Base-by-base conservation (phyloP, 768 basidiomycete species). In the Artomyces pyxidatus region DNA sequence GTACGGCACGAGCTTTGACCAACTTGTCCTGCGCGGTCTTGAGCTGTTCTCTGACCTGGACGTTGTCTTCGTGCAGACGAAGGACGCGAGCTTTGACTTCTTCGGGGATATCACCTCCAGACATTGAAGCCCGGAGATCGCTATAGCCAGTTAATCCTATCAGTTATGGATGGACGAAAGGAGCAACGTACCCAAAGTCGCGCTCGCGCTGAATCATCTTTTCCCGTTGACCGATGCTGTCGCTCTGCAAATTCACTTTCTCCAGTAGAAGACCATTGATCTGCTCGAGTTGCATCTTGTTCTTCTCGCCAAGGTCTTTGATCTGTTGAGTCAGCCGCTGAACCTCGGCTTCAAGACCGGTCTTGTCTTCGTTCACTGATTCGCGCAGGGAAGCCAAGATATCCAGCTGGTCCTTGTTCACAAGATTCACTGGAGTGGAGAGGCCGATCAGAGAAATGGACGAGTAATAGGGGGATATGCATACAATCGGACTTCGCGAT, bases 401-500 rank as follows among this genome's bases (percentile, higher is more conserved):
- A 45, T 94, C 93, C 19, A 93, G 71, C 63, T 97, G 91, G 61
- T 96, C 92, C 63, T 89, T 91, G 71, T 92, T 88, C 39, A 97
- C 85, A 38, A 98, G 75, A 39, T 80, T 87, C 60, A 97, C 93
- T 95, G 59, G 11, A 28, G 11, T 40, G 1, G 4, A 22, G 3
- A 45, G 12, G 4, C n/a, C n/a, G 29, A 40, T 12, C 11, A 56
- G 19, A 32, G 23, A 17, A 25, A 39, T 25, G 40, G 53, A 9
- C 50, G 58, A 42, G 6, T 54, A 49, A 30, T 29, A 22, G n/a
- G 9, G 4, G 16, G 41, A 9, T 26, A 8, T 16, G 12, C 4
- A 14, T 58, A 95, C 93, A 63, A 62, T 95, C 87, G 9, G 91
- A 90, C 62, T 86, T 89, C 40, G 87, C 87, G 52, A 92, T 75